Evolutionary conservation across 2,329 filamentous ascomycete species (phyloP).

Genomic region (Sporothrix globosa): DNA sequence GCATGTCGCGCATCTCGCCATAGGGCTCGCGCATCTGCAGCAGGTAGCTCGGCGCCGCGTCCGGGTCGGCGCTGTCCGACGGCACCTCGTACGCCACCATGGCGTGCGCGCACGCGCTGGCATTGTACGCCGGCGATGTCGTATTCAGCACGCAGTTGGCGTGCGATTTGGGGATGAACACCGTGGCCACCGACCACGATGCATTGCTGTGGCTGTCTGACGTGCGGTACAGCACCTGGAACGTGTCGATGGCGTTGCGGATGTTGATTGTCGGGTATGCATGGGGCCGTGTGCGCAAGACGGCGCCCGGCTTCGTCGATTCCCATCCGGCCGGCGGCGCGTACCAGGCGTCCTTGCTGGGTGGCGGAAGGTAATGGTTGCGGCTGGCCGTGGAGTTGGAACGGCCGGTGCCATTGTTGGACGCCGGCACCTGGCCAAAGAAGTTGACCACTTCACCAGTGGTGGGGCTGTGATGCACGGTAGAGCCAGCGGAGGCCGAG

Average conservation of each 20-base stretch:
- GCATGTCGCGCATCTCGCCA: conserved; percentile 44
- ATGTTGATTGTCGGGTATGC: conserved; percentile 37
- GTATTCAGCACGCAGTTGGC: not conserved
- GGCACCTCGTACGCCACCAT: conserved; percentile 49
- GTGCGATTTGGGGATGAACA: conserved; percentile 40
- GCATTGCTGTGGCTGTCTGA: conserved; percentile 43
- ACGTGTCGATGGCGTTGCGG: conserved; percentile 33
- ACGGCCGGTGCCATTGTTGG: not conserved
- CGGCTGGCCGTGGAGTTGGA: not conserved
- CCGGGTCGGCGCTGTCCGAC: conserved; percentile 46
- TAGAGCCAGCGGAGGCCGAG: not conserved
- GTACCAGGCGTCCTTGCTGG: conserved; percentile 37
- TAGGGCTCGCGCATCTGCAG: conserved; percentile 35
- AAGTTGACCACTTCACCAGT: conserved; percentile 1
- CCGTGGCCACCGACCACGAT: conserved; percentile 46
- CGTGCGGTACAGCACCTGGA: conserved; percentile 45
- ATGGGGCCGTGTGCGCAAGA: conserved; percentile 32
- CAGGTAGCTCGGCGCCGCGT: conserved; percentile 45
- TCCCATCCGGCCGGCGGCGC: conserved; percentile 34
- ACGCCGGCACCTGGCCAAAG: not conserved
- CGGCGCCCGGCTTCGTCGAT: conserved; percentile 31
- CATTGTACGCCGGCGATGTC: not conserved
- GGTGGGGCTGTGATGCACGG: conserved; percentile 1
- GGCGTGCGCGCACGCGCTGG: conserved; percentile 24
- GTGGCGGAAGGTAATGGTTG: conserved; percentile 32